phyloP scores from a whole-genome alignment of 495 filamentous ascomycete genomes.

The Hypoxylon cercidicola region DNA sequence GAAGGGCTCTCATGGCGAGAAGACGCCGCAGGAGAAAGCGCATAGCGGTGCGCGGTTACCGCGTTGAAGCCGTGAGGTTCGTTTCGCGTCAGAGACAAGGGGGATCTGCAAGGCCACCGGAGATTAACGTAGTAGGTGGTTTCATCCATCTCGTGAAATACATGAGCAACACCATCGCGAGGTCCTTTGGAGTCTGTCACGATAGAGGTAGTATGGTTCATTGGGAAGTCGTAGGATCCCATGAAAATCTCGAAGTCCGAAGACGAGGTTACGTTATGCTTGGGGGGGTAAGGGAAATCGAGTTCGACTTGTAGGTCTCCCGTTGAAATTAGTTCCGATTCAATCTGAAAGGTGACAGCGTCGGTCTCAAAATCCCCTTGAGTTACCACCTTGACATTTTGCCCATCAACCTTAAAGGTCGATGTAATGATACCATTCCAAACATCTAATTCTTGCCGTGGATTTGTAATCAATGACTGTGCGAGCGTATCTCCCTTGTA shows the following conservation, averaged over 20 bases:
- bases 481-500: constrained; percentile 49
- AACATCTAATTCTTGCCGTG: constrained; percentile 48
- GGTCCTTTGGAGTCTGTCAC: constrained; percentile 17
- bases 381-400: constrained; percentile 46
- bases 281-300: constrained; percentile 55
- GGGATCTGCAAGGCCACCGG: constrained; percentile 43
- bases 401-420: constrained; percentile 45
- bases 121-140: constrained; percentile 52
- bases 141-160: constrained; percentile 49
- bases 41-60: constrained; percentile 35
- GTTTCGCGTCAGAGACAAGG: constrained; percentile 32
- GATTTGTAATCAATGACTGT: constrained; percentile 38
- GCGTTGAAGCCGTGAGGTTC: constrained; percentile 18
- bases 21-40: constrained; percentile 19
- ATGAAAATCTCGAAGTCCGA: constrained; percentile 47
- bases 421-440: constrained; percentile 52
- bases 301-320: constrained; percentile 50
- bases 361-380: constrained; percentile 50
- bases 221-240: constrained; percentile 45
- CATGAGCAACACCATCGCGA: constrained; percentile 36
- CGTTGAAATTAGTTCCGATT: constrained; percentile 43
- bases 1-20: neutral
- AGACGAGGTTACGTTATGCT: constrained; percentile 40
- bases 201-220: constrained; percentile 44
- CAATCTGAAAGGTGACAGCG: constrained; percentile 50